Evolutionary conservation across 2,329 filamentous ascomycete genomes (phyloP), one percentile per base, ranked within the genome.

Genomic region (Pseudocercospora pini-densiflorae): DNA sequence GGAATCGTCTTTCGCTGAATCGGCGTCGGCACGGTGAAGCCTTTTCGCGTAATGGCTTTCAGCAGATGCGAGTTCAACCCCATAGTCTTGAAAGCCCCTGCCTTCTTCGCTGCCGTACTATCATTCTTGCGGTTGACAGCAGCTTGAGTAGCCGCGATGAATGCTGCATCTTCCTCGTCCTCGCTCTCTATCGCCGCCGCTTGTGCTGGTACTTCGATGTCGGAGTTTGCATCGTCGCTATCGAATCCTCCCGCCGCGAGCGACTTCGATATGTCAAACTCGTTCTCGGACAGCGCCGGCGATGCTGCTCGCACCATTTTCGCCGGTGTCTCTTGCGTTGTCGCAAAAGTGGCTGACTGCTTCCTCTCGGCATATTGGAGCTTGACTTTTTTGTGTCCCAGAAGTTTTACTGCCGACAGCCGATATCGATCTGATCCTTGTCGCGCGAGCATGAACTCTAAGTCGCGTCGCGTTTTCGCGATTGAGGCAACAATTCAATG

Each of bases 1-100:
- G 95, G 96, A 57, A 99, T 97, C 1, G 95, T 92, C 81, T 98
- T 98, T 72, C 95, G 89, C 82, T 99, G 95, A 79, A 99, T 99
- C 0, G 95, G 95, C 0, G 95, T 99, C 3, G 96, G 96, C 2
- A 98, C 92, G 0, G 91, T 93, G 80, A 97, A 99, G 16, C 95
- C 96, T 81, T 98, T 99, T 73, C 92, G 88, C 12, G 92, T 88
- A 71, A 99, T 98, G 1, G 95, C 93, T 76, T 96, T 95, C 24
- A 99, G 85, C 4, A 99, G 85, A 72, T 91, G 90, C 10, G 89
- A 84, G 80, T 92, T 97, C 64, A 98, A 82, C 65, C 92, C 89
- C 94, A 99, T 97, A 55, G 92, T 90, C 79, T 99, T 95, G 77
- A 99, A 99, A 61, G 94, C 95, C 74, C 95, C 95, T 43, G 94